Percentiles rank a stretch among this genome's conserved stretches.
Evolutionary conservation across 192 early-diverging fungal species (phyloP).

Genomic region (Coemansia sp.): DNA sequence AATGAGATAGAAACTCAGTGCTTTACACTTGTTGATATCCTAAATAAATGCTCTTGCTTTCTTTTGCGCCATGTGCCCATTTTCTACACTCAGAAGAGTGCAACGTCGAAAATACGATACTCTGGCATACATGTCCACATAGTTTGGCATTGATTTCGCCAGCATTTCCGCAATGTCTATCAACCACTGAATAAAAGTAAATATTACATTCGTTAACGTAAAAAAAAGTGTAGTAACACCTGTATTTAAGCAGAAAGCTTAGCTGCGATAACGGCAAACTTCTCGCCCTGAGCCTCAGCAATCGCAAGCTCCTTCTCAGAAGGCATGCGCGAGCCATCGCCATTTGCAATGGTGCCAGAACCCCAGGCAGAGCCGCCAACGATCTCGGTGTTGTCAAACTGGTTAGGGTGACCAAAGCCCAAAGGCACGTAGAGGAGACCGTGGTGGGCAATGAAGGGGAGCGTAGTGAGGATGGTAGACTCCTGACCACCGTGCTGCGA

Average conservation of each 20-base stretch:
- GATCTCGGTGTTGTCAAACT: slow-evolving; percentile 65
- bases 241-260: slow-evolving; percentile 29
- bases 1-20: background rate
- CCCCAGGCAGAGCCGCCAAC: slow-evolving; percentile 72
- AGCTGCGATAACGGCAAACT: slow-evolving; percentile 58
- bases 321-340: too few relatives aligned
- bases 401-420: slow-evolving; percentile 57
- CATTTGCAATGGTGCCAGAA: too few relatives aligned
- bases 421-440: slow-evolving; percentile 80
- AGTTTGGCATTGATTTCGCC: too few relatives aligned
- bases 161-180: too few relatives aligned
- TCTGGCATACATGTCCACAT: too few relatives aligned
- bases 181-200: too few relatives aligned
- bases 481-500: slow-evolving; percentile 86
- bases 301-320: slow-evolving; percentile 43
- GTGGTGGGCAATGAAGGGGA: slow-evolving; percentile 75
- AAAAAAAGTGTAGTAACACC: background rate
- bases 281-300: slow-evolving; percentile 61
- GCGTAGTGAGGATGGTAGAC: slow-evolving; percentile 65
- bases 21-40: too few relatives aligned
- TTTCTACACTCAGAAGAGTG: too few relatives aligned
- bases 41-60: too few relatives aligned
- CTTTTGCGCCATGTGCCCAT: too few relatives aligned
- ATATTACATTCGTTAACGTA: too few relatives aligned
- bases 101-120: too few relatives aligned